Conservation (phyloP, 2,329 filamentous ascomycete genomes). For the Aspergillus glaucus region DNA sequence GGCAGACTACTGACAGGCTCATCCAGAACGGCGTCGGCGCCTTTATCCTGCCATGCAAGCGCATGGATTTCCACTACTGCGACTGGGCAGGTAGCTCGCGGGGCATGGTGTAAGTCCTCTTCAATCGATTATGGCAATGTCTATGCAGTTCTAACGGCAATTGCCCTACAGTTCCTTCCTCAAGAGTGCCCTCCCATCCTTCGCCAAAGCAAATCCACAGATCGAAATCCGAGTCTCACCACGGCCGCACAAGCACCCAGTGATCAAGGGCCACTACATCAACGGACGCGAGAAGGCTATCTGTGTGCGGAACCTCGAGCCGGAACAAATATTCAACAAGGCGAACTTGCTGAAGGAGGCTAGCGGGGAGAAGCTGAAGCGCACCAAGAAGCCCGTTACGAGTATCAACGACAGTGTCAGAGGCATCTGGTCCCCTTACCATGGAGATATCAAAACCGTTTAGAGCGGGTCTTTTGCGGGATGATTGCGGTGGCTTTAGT, state of each 20-base stretch:
- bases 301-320: conserved; percentile 80
- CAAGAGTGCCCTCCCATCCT: conserved; percentile 65
- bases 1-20: conserved; percentile 2
- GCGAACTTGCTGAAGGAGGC: conserved; percentile 45
- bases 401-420: conserved; percentile 60
- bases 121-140: conserved; percentile 1
- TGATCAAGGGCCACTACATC: conserved; percentile 85
- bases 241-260: conserved; percentile 80
- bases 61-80: conserved; percentile 93
- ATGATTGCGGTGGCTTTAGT: conserved; percentile 12
- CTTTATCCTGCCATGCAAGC: conserved; percentile 96
- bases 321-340: conserved; percentile 75
- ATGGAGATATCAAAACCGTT: conserved; percentile 49
- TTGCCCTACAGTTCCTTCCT: conserved; percentile 63
- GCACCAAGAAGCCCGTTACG: conserved; percentile 52
- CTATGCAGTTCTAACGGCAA: conserved; percentile 1
- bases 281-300: conserved; percentile 81
- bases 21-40: conserved; percentile 87
- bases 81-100: conserved; percentile 89
- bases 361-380: conserved; percentile 45
- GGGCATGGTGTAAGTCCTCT: conserved; percentile 75
- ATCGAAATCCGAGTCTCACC: conserved; percentile 91
- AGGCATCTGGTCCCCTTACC: conserved; percentile 60
- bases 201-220: conserved; percentile 74
- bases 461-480: conserved; percentile 23